Evolutionary conservation across 768 basidiomycete genomes (phyloP).

Genomic region (Kwoniella dendrophila): DNA sequence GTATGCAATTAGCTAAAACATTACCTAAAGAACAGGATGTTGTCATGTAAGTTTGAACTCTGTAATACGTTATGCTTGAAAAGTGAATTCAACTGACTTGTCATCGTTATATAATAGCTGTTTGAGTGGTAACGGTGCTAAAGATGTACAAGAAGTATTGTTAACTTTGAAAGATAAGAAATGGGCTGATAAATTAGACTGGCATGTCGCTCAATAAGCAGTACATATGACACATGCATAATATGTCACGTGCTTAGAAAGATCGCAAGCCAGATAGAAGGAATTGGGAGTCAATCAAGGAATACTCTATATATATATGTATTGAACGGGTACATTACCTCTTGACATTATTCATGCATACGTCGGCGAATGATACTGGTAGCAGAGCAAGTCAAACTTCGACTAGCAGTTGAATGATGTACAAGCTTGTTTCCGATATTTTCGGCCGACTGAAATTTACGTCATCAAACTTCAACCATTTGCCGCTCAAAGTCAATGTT

Average conservation of each 20-base stretch:
- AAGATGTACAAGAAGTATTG: slow-evolving; percentile 94
- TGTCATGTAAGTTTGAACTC: slow-evolving; percentile 84
- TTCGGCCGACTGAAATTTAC: too few relatives aligned
- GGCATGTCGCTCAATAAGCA: slow-evolving; percentile 67
- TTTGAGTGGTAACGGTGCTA: slow-evolving; percentile 92
- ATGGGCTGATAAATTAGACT: slow-evolving; percentile 91
- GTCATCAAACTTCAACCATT: too few relatives aligned
- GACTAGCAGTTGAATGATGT: too few relatives aligned
- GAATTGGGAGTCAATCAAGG: not conserved
- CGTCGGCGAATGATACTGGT: too few relatives aligned
- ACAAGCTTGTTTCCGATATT: too few relatives aligned
- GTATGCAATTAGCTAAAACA: slow-evolving; percentile 78
- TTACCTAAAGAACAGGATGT: slow-evolving; percentile 81
- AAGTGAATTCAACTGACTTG: not conserved
- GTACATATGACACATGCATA: not conserved
- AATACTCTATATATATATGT: not conserved
- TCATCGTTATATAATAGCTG: slow-evolving; percentile 63
- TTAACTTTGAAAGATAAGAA: slow-evolving; percentile 69
- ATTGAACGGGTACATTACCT: too few relatives aligned
- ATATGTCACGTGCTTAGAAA: not conserved
- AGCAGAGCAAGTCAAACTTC: too few relatives aligned
- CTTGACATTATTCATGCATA: too few relatives aligned
- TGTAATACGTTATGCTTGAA: not conserved
- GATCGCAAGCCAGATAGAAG: not conserved
- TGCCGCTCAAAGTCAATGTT: too few relatives aligned